Conservation (phyloP, 176 grass and related monocot genomes). For the Alopecurus myosuroides region DNA sequence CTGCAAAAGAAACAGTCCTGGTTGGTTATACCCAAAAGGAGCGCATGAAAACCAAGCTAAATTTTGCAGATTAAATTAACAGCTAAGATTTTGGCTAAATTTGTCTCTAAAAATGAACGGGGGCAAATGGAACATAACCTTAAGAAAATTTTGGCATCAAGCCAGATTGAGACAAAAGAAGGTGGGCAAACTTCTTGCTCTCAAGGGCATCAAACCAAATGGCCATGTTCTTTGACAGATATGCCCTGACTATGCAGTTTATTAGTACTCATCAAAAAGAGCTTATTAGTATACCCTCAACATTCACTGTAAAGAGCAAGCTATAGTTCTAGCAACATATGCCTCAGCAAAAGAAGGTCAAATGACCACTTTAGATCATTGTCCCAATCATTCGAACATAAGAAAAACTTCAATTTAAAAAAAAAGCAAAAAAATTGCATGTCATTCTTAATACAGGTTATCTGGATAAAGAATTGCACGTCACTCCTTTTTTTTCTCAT, state of each 20-base stretch:
- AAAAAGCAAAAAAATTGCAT: too few relatives aligned
- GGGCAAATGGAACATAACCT: neutral
- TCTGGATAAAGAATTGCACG: too few relatives aligned
- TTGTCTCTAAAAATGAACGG: neutral
- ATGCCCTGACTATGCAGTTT: constrained; percentile 14
- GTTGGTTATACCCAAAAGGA: neutral
- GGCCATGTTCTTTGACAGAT: neutral
- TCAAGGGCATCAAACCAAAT: neutral
- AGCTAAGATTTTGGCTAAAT: neutral
- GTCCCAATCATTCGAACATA: too few relatives aligned
- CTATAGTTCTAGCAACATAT: too few relatives aligned
- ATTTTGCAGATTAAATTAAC: neutral
- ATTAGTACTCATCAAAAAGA: too few relatives aligned
- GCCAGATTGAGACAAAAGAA: neutral
- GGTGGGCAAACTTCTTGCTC: neutral
- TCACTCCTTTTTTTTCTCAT: too few relatives aligned
- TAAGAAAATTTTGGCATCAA: neutral
- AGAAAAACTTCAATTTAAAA: too few relatives aligned
- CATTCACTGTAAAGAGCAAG: too few relatives aligned
- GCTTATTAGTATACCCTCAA: too few relatives aligned
- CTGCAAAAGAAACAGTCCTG: neutral
- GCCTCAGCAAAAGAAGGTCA: too few relatives aligned
- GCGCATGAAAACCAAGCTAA: neutral
- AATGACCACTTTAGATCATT: too few relatives aligned
- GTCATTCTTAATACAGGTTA: too few relatives aligned